Conservation (phyloP, 2,329 filamentous ascomycete genomes). For the Fusarium newnesense region DNA sequence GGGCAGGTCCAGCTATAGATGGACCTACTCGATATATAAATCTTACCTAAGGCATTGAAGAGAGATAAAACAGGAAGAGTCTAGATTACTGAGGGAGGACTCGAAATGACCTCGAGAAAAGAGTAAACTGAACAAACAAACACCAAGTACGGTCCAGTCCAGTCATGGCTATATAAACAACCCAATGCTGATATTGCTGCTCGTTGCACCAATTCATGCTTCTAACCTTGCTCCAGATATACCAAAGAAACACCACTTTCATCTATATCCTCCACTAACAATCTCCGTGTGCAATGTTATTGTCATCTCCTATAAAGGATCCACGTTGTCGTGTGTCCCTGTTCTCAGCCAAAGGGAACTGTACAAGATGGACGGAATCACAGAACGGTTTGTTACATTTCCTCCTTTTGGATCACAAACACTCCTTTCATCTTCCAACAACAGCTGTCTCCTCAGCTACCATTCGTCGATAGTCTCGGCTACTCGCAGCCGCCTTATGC, state of each 20-base stretch:
- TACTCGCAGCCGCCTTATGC: slow-evolving; percentile 31
- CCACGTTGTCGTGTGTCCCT: slow-evolving; percentile 8
- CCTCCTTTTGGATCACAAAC: slow-evolving; percentile 20
- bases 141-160: neutral
- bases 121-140: neutral
- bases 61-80: neutral
- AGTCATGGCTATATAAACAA: neutral
- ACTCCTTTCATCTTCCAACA: slow-evolving; percentile 6
- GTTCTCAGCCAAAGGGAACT: neutral
- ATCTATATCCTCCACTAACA: neutral
- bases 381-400: slow-evolving; percentile 34
- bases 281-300: neutral
- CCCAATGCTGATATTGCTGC: neutral
- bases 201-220: neutral
- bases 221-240: neutral
- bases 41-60: neutral
- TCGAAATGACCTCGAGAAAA: neutral
- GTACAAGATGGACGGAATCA: slow-evolving; percentile 15
- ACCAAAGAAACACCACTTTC: neutral
- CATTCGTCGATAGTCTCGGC: slow-evolving; percentile 27
- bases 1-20: slow-evolving; percentile 2
- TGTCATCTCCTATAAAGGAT: neutral
- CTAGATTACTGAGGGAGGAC: neutral
- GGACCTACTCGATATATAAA: neutral
- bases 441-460: neutral